These are phyloP conservation scores for Hericium alpestre DNA, from an alignment of 768 basidiomycete genomes.

Conservation along the genomic window DNA sequence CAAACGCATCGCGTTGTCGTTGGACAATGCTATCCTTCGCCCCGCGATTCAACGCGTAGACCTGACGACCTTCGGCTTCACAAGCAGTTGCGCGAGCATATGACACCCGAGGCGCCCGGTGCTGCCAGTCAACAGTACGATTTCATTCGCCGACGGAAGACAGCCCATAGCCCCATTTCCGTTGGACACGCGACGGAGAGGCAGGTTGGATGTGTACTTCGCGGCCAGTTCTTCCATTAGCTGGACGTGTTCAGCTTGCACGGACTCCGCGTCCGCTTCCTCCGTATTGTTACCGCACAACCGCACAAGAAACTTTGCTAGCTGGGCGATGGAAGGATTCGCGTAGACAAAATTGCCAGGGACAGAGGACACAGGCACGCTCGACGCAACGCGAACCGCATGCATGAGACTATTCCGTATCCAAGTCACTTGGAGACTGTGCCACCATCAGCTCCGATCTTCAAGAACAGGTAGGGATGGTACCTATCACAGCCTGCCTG, in stretches of 20 bases:
- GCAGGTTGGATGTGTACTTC: background rate
- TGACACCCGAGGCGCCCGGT: background rate
- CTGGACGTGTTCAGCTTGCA: background rate
- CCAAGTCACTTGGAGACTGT: background rate
- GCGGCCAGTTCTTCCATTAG: background rate
- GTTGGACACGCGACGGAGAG: background rate
- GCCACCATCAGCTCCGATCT: background rate
- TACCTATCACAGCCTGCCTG: background rate
- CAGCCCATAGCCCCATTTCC: background rate
- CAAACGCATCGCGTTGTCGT: background rate
- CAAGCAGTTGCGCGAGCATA: background rate
- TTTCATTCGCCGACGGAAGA: background rate
- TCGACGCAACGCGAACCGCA: background rate
- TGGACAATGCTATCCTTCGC: background rate
- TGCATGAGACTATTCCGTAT: background rate
- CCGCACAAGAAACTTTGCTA: conserved; percentile 5
- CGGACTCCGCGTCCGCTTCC: background rate
- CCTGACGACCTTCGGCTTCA: background rate
- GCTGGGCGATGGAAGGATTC: conserved; percentile 13
- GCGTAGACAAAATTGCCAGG: conserved; percentile 3
- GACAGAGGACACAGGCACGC: conserved; percentile 3
- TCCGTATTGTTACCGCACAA: background rate
- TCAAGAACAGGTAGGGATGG: background rate
- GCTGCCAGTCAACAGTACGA: background rate
- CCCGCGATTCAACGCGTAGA: conserved; percentile 1